Conservation (phyloP, 176 grass and related monocot genomes). For the Triticum dicoccoides region DNA sequence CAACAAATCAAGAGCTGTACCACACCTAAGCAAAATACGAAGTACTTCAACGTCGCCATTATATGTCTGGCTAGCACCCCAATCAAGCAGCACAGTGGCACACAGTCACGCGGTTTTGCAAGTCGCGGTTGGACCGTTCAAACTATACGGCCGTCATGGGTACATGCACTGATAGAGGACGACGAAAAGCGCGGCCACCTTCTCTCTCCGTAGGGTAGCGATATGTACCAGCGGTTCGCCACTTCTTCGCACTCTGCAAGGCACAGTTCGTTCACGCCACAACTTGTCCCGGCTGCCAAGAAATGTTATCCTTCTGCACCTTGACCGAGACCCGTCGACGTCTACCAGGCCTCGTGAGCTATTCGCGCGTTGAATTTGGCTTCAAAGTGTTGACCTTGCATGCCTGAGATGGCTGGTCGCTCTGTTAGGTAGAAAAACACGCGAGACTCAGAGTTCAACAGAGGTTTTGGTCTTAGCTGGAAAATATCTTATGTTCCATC, state of each 20-base stretch:
- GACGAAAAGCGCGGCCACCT: neutral
- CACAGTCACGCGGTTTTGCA: neutral
- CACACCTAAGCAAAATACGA: neutral
- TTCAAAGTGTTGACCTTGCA: neutral
- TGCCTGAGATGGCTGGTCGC: neutral
- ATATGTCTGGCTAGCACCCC: neutral
- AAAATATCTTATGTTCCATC: too few species aligned
- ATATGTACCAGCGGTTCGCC: neutral
- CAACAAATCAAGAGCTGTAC: neutral
- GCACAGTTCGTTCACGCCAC: neutral
- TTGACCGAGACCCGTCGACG: neutral
- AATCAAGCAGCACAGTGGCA: neutral
- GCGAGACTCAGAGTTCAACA: neutral
- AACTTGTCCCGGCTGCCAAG: neutral
- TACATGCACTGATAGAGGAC: neutral
- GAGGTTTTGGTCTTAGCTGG: too few species aligned
- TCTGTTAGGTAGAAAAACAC: neutral
- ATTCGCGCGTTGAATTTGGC: neutral
- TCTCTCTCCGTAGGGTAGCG: neutral
- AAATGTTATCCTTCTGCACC: neutral
- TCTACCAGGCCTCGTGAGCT: neutral
- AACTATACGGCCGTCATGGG: constrained; percentile 9
- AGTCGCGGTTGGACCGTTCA: neutral
- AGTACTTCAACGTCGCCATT: neutral
- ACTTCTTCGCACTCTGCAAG: neutral